phyloP scores from a whole-genome alignment of 1,284 basidiomycete species.

The Fomes fomentarius region DNA sequence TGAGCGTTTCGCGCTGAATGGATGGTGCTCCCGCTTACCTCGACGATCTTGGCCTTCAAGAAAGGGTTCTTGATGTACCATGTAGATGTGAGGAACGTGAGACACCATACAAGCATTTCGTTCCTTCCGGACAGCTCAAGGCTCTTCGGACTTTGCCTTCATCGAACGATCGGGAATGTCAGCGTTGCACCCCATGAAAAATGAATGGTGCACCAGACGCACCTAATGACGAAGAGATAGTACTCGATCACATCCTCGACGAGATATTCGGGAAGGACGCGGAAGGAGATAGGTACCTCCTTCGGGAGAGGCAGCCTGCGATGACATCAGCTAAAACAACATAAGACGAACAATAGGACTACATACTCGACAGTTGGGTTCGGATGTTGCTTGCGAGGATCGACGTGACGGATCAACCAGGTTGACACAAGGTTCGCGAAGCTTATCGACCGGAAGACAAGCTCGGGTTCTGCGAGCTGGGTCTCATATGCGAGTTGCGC shows the following conservation, averaged over 20 bases:
- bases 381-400: constrained; percentile 84
- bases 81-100: constrained; percentile 92
- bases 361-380: constrained; percentile 67
- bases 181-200: neutral
- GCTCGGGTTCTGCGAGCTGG: constrained; percentile 86
- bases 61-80: constrained; percentile 99
- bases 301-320: constrained; percentile 85
- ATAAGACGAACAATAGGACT: neutral
- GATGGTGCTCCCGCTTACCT: constrained; percentile 50
- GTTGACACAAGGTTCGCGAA: constrained; percentile 92
- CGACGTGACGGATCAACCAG: constrained; percentile 94
- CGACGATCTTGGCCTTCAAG: constrained; percentile 96
- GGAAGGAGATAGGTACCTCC: constrained; percentile 85
- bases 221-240: constrained; percentile 84
- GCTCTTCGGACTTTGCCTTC: constrained; percentile 77
- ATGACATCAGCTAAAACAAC: too few relatives aligned
- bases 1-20: neutral
- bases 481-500: constrained; percentile 82
- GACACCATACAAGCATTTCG: constrained; percentile 87
- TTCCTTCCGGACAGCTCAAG: constrained; percentile 84
- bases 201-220: constrained; percentile 28
- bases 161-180: constrained; percentile 13
- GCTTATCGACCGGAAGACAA: constrained; percentile 78
- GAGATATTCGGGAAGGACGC: constrained; percentile 92
- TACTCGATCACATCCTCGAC: constrained; percentile 95